Base-by-base conservation (phyloP, 2,329 filamentous ascomycete species). In the Alternaria gansuensis region DNA sequence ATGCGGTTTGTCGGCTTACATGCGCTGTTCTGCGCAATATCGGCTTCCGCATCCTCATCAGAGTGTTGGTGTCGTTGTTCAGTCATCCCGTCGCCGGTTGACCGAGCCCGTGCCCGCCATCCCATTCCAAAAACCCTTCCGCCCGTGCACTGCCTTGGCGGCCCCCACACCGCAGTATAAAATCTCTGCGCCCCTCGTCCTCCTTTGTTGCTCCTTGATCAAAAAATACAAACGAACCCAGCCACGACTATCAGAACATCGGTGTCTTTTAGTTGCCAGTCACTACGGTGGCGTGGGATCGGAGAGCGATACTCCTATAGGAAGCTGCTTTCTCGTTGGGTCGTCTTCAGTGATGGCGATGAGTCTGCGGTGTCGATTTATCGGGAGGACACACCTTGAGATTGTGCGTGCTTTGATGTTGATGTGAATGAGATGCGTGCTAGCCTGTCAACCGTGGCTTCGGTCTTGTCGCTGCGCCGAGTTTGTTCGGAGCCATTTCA, bases 341-440 rank as follows among this genome's bases (percentile, higher is more conserved):
- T 89, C 85, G 81, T 87, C 87, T 90, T 87, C 64, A 84, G 74
- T 88, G 87, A 88, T 84, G 86, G 86, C 87, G 85, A 88, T 87
- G 87, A 82, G 85, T 80, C 81, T 79, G 79, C 82, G 85, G 88
- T 89, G 88, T 88, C 87, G 86, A 88, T 85, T 77, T 84, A 88
- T 82, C 63, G 56, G 85, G 87, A 87, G 87, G 79, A 87, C 85
- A 86, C 83, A 79, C 78, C 76, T 59, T 52, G 51, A 23, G 46
- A 33, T 41, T 23, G 8, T 36, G 31, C 29, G 26, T 36, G 31
- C 44, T 33, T 48, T 48, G 41, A 23, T 11, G 10, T 48, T 48
- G 41, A 23, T 11, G 10, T 48, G 29, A 40, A 24, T 26, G 34
- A 26, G 11, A 28, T 54, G 43, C 5, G 21, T 43, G 28, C 31